Evolutionary conservation across 2,329 filamentous ascomycete species (phyloP), one percentile per base, ranked within the genome.

Genomic region (Grosmannia clavigera): DNA sequence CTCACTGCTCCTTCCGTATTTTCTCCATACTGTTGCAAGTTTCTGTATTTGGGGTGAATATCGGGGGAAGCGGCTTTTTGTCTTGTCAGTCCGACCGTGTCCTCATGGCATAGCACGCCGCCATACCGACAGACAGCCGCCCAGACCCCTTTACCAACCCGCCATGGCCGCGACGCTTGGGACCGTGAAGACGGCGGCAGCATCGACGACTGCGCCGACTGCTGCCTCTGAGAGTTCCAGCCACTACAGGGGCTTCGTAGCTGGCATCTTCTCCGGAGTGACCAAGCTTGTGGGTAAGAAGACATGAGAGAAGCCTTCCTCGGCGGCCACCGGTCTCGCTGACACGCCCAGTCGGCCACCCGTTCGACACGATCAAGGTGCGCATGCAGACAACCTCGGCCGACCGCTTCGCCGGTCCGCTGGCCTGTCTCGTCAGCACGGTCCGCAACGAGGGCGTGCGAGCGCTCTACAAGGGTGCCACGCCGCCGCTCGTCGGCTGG

Each of bases 351-450:
- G 80, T 86, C 68, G 83, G 83, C 61, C 83, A 86, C 68, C 83
- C 89, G 29, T 97, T 99, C 75, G 94, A 99, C 74, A 97, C 94
- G 0, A 84, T 99, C 72, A 99, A 99, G 75, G 92, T 97, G 59
- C 90, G 94, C 38, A 79, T 99, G 22, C 94, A 99, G 72, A 97
- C 92, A 3, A 90, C 90, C 35, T 79, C 87, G 66, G 73, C 81
- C 55, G 72, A 83, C 1, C 90, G 88, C 66, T 99, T 99, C 78
- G 79, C 79, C 64, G 94, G 94, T 0, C 92, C 94, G 0, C 71
- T 95, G 38, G 86, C 96, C 72, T 97, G 94, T 70, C 76, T 96
- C 11, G 72, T 88, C 60, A 86, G 92, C 71, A 99, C 94, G 11
- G 65, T 97, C 33, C 83, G 87, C 62, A 87, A 91, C 70, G 94